Conservation (phyloP, 805 yeast genomes). For the Ogataea methanolica region DNA sequence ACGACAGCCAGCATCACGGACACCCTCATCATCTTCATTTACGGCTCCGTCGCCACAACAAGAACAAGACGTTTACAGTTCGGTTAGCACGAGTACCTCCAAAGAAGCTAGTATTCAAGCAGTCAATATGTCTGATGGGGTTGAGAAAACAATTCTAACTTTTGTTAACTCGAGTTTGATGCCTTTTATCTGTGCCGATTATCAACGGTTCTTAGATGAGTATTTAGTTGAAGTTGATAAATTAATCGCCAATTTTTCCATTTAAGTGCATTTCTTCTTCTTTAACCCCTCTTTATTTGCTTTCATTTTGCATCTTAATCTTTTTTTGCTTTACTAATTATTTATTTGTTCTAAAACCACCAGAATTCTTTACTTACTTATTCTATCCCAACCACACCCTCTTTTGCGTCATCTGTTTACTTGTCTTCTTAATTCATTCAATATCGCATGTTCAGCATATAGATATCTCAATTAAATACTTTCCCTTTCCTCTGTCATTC, state of each 20-base stretch:
- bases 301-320: no score
- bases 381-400: no score
- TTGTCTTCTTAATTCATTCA: no score
- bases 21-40: neutral
- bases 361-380: no score
- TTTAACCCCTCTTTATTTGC: no score
- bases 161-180: constrained; percentile 5
- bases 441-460: no score
- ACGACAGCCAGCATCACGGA: neutral
- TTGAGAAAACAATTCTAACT: neutral
- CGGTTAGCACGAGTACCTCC: neutral
- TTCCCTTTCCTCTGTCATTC: no score
- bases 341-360: no score
- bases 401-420: no score
- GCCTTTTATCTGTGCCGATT: constrained; percentile 11
- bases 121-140: neutral
- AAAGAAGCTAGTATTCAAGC: neutral
- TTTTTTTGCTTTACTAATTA: no score
- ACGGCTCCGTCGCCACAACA: neutral
- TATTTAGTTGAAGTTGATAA: constrained; percentile 6
- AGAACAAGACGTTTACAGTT: neutral
- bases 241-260: constrained; percentile 7
- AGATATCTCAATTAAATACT: no score
- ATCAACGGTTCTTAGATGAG: constrained; percentile 2
- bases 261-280: neutral